Evolutionary conservation across 768 basidiomycete genomes (phyloP), one percentile per base, ranked within the genome.

Genomic region (Fistulinella prunicolor): DNA sequence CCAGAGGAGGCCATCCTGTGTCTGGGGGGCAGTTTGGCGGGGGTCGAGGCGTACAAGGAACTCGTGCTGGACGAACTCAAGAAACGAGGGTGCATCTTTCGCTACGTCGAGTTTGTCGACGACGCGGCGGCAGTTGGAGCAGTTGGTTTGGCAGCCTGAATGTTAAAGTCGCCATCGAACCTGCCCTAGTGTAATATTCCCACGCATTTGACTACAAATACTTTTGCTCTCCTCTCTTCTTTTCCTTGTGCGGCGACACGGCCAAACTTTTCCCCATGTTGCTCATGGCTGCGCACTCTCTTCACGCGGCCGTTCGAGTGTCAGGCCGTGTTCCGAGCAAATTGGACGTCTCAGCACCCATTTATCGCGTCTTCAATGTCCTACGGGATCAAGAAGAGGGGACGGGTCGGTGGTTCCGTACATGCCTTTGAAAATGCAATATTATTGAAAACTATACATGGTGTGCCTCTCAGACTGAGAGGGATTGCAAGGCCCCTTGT

Each of bases 251-350:
- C 88, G 88, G 88, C 88, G 73, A 75, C 88, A 82, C 84, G 82
- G 81, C 80, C 77, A 78, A 75, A 57, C 66, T 63, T 70, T 86
- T 85, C 83, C 88, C 87, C 80, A 80, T 86, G 88, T 90, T 90
- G 88, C 88, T 90, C 88, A 83, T 86, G 74, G 75, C 79, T 72
- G 83, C 76, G 66, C 72, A 67, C 55, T 56, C n/a, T 10, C 3
- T 70, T 60, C 63, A 86, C 74, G 83, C 80, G 77, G 84, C 75
- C 67, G 86, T 89, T 89, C 65, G 88, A 90, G 88, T 88, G 88
- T 90, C 88, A 88, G 75, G 83, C 76, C 77, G 85, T 85, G 88
- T 74, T 73, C 73, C 77, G 86, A 89, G 56, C 50, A 71, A 86
- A 55, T 51, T 67, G 86, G 82, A 83, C 85, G 76, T 89, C 88